Conservation (phyloP, 306 rosid genomes). For the Medicago lupulina region DNA sequence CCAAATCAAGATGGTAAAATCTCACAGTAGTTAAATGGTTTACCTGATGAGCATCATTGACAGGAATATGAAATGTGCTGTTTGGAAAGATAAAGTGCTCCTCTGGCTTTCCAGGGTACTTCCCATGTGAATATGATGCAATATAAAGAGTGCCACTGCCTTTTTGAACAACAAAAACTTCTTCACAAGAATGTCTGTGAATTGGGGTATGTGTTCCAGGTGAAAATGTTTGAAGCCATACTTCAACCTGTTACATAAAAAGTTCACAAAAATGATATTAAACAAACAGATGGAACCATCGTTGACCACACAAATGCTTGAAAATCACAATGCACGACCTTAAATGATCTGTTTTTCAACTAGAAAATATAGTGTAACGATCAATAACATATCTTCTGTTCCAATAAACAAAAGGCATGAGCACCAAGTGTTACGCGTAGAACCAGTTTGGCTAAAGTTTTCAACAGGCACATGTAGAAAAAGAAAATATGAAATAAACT, state of each 20-base stretch:
- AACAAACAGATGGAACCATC: constrained; percentile 29
- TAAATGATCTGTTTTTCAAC: constrained; percentile 3
- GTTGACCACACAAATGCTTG: constrained; percentile 23
- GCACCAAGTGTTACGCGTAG: constrained; percentile 5
- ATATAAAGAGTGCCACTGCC: constrained; percentile 90
- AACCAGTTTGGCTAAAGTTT: not conserved
- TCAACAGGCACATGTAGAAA: not conserved
- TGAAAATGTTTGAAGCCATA: constrained; percentile 92
- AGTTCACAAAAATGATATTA: constrained; percentile 21
- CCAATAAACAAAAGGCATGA: constrained; percentile 24
- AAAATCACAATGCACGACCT: constrained; percentile 4
- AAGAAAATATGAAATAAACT: not conserved
- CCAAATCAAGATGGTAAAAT: constrained; percentile 31
- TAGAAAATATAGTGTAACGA: not conserved
- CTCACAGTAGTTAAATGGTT: constrained; percentile 5
- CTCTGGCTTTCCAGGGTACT: constrained; percentile 74
- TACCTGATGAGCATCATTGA: constrained; percentile 95
- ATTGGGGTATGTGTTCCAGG: constrained; percentile 87
- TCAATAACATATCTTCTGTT: constrained; percentile 15
- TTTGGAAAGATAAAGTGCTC: constrained; percentile 68
- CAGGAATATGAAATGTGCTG: constrained; percentile 77
- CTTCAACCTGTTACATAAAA: constrained; percentile 68
- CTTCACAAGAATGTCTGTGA: constrained; percentile 95
- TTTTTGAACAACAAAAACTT: constrained; percentile 81
- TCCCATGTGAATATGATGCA: constrained; percentile 64